These are phyloP conservation scores for Canna indica DNA, from an alignment of 176 grass and related monocot genomes.

Conservation along the genomic window DNA sequence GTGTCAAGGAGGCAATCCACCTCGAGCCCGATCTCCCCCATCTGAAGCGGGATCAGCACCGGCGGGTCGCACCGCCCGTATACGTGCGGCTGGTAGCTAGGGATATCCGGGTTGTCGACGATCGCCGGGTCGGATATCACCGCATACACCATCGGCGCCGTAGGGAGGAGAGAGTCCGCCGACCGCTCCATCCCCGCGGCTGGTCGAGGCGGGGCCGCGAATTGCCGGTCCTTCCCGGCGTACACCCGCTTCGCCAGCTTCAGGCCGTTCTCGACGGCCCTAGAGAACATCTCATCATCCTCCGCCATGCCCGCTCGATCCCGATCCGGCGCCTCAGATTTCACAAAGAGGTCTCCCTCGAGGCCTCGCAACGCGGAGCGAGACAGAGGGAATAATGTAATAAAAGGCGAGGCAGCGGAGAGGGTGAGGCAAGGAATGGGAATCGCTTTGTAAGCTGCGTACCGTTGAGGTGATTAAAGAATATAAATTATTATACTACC, in stretches of 20 bases:
- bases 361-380: neutral
- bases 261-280: conserved; percentile 70
- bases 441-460: neutral
- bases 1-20: conserved; percentile 62
- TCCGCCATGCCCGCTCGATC: neutral
- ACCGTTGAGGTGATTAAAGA: neutral
- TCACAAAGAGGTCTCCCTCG: neutral
- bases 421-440: neutral
- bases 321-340: neutral
- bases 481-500: too few species aligned
- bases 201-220: conserved; percentile 27
- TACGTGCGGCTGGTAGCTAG: conserved; percentile 93
- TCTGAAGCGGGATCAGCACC: conserved; percentile 78
- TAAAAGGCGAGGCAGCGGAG: too few species aligned
- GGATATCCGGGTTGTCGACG: conserved; percentile 84
- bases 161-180: conserved; percentile 13
- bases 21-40: conserved; percentile 63
- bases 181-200: conserved; percentile 43
- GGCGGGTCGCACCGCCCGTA: conserved; percentile 72
- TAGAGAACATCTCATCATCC: conserved; percentile 48
- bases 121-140: conserved; percentile 56
- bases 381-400: neutral
- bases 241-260: conserved; percentile 54
- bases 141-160: conserved; percentile 66
- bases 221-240: neutral